Percentiles rank a stretch among this genome's conserved stretches.
Evolutionary conservation across 805 yeast species (phyloP).

Genomic region (Yamadazyma sp.): DNA sequence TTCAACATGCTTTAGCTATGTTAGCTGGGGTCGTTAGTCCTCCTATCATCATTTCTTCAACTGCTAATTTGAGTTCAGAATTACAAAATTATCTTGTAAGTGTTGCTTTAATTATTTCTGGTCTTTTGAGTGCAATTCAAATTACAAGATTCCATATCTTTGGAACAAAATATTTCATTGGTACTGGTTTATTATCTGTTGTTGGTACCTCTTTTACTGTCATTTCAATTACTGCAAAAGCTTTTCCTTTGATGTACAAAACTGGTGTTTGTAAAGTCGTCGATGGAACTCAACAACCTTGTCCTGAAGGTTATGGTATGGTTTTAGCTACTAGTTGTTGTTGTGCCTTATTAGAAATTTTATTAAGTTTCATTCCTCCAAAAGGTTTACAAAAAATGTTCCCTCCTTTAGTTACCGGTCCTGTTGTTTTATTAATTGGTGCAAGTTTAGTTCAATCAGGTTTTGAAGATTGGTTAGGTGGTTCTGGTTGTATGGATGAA

Average conservation of each 20-base stretch:
- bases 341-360: conserved; percentile 73
- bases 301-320: conserved; percentile 92
- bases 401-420: conserved; percentile 92
- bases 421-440: conserved; percentile 86
- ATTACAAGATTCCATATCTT: conserved; percentile 75
- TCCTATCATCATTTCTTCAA: conserved; percentile 64
- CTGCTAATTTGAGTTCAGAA: conserved; percentile 54
- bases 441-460: conserved; percentile 66
- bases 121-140: conserved; percentile 56
- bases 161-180: conserved; percentile 71
- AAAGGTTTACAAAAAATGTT: conserved; percentile 64
- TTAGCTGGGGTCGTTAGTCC: conserved; percentile 88
- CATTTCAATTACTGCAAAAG: conserved; percentile 70
- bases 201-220: conserved; percentile 92
- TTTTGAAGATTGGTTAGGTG: conserved; percentile 85
- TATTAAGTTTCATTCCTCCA: conserved; percentile 77
- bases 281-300: conserved; percentile 67
- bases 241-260: conserved; percentile 77
- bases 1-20: conserved; percentile 89
- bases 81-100: conserved; percentile 37
- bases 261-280: conserved; percentile 47
- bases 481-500: conserved; percentile 56
- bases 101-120: conserved; percentile 37
- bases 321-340: conserved; percentile 75
- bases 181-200: conserved; percentile 86